These are phyloP conservation scores for Trichoderma harzianum DNA, from an alignment of 2,329 filamentous ascomycete species.

Conservation along the genomic window DNA sequence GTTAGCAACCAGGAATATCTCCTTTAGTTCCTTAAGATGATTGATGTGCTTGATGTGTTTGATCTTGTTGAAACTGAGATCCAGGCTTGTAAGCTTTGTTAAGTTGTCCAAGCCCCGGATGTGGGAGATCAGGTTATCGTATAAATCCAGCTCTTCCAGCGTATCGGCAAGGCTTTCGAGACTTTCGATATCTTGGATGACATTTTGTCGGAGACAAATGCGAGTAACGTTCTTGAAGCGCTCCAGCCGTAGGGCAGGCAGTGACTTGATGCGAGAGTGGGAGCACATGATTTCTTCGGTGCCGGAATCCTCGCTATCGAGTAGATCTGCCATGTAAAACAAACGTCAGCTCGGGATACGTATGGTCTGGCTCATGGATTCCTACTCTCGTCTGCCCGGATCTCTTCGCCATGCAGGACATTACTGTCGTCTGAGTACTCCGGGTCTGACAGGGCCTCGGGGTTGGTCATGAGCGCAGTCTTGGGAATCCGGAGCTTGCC, in stretches of 20 bases:
- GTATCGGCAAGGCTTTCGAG: slow-evolving; percentile 63
- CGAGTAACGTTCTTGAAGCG: slow-evolving; percentile 74
- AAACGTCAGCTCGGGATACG: neutral
- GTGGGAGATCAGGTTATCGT: slow-evolving; percentile 91
- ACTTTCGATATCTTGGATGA: slow-evolving; percentile 75
- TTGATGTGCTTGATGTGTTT: slow-evolving; percentile 92
- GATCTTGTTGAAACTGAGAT: slow-evolving; percentile 98
- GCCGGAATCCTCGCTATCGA: slow-evolving; percentile 58
- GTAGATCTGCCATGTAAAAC: slow-evolving; percentile 45
- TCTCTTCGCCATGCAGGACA: slow-evolving; percentile 67
- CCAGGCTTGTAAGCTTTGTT: slow-evolving; percentile 71
- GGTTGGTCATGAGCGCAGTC: slow-evolving; percentile 61
- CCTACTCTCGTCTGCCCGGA: slow-evolving; percentile 76
- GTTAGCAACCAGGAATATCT: slow-evolving; percentile 92
- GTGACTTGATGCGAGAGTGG: slow-evolving; percentile 79
- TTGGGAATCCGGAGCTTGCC: slow-evolving; percentile 75
- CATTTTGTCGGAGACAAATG: slow-evolving; percentile 90
- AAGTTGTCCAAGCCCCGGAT: slow-evolving; percentile 79
- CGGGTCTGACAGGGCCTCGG: slow-evolving; percentile 77
- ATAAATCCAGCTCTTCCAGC: slow-evolving; percentile 84
- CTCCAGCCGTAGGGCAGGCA: slow-evolving; percentile 74
- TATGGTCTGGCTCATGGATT: neutral
- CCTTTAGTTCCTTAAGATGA: slow-evolving; percentile 72
- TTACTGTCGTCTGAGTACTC: slow-evolving; percentile 76
- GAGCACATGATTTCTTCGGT: slow-evolving; percentile 81